Conservation (phyloP, 306 rosid species). For the Comarum palustre region DNA sequence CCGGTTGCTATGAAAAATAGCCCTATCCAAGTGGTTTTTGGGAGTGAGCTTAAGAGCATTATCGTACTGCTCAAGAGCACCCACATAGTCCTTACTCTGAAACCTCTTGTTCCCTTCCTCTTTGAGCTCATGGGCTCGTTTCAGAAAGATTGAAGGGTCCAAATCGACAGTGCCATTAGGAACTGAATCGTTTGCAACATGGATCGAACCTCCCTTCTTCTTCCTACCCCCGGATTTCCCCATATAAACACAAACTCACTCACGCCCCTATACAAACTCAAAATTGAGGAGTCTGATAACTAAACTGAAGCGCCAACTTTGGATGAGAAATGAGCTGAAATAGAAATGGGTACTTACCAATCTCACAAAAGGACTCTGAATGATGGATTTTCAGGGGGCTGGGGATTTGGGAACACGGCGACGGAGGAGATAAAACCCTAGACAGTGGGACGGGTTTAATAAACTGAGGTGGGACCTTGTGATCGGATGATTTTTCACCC, state of each 20-base stretch:
- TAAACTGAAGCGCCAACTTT: conserved; percentile 18
- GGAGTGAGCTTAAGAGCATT: conserved; percentile 80
- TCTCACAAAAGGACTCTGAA: conserved; percentile 14
- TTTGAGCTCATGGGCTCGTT: conserved; percentile 87
- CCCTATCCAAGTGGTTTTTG: conserved; percentile 70
- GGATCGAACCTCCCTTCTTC: conserved; percentile 77
- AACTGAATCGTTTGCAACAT: conserved; percentile 40
- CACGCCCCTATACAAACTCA: not conserved
- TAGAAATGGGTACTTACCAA: conserved; percentile 13
- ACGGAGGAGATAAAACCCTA: conserved; percentile 41
- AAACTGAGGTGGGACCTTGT: too few species aligned
- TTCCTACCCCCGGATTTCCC: conserved; percentile 91
- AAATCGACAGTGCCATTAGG: conserved; percentile 65
- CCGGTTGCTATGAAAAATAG: conserved; percentile 83
- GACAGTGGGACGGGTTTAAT: too few species aligned
- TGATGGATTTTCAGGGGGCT: conserved; percentile 13
- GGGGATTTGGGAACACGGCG: not conserved
- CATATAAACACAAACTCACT: conserved; percentile 36
- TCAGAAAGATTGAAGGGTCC: conserved; percentile 76
- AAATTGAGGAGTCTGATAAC: not conserved
- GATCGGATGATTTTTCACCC: too few species aligned
- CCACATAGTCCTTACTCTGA: conserved; percentile 73
- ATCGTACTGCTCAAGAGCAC: conserved; percentile 89
- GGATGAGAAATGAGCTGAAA: not conserved
- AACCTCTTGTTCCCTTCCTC: conserved; percentile 88